These are phyloP conservation scores for Sclerotinia nivalis DNA, from an alignment of 2,329 filamentous ascomycete species.

Conservation along the genomic window DNA sequence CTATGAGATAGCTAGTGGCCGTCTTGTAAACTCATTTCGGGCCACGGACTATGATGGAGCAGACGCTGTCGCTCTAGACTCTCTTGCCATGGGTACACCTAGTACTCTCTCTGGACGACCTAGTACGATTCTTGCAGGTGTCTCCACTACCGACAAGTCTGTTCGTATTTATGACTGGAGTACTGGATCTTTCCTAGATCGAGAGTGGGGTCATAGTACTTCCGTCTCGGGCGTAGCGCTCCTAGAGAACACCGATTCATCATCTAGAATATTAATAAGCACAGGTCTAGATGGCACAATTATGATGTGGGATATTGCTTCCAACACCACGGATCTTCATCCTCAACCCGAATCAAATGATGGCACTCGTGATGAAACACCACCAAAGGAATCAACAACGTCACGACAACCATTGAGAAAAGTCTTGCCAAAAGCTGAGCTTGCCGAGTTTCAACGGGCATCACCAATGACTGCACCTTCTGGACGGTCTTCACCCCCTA, in stretches of 20 bases:
- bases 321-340: conserved; percentile 29
- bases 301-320: conserved; percentile 64
- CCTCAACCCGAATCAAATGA: conserved; percentile 30
- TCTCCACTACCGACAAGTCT: conserved; percentile 94
- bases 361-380: conserved; percentile 34
- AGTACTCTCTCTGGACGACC: conserved; percentile 54
- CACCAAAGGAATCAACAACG: conserved; percentile 52
- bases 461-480: conserved; percentile 43
- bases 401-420: conserved; percentile 75
- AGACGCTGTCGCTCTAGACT: conserved; percentile 82
- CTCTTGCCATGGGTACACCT: conserved; percentile 65
- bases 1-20: conserved; percentile 66
- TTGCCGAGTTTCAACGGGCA: conserved; percentile 73
- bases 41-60: conserved; percentile 76
- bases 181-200: conserved; percentile 73
- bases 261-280: conserved; percentile 63
- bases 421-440: conserved; percentile 82
- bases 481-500: conserved; percentile 57
- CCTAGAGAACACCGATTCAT: conserved; percentile 57
- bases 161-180: conserved; percentile 84
- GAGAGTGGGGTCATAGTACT: conserved; percentile 95
- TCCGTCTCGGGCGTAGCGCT: conserved; percentile 84
- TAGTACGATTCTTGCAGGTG: conserved; percentile 70
- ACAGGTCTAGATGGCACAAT: conserved; percentile 79
- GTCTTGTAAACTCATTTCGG: conserved; percentile 73